Evolutionary conservation across 2,329 filamentous ascomycete species (phyloP), one percentile per base, ranked within the genome.

Genomic region (Clarireedia sp.): DNA sequence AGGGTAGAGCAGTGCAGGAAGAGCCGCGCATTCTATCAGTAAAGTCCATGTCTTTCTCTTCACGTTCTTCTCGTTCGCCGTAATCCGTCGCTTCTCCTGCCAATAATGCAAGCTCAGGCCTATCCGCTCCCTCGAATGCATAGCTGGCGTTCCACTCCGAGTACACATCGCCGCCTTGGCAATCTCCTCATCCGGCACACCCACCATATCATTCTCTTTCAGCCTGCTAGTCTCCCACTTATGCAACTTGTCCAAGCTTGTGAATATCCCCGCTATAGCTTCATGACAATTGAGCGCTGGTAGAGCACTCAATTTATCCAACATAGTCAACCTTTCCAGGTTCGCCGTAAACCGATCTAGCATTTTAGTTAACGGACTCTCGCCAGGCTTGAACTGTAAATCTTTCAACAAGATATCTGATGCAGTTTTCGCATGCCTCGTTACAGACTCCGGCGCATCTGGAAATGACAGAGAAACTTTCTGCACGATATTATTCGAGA

Each of bases 41-140:
- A 92, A 75, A 0, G 81, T 81, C 80, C 86, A 91, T 3, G 82
- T 77, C 56, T 75, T 78, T 57, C 57, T 57, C 21, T 63, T 53
- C 7, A 62, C 50, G 10, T 59, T 47, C 23, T 65, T 67, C 64
- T 17, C 73, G 67, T 33, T 29, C 73, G 17, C 70, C 16, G 49
- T 43, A 7, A 81, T 68, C 47, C 78, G 74, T 47, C 80, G 76
- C 54, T 76, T 73, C 62, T 85, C 78, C 68, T 82, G 85, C 89
- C 89, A 94, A 68, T 92, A 95, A 60, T 90, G 85, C 40, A 94
- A 64, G 48, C 80, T 82, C 55, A 92, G 72, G 1, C 89, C 89
- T 24, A 92, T 73, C 49, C 78, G 79, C 21, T 78, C 78, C 50
- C 82, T 76, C 14, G 78, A 78, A 69, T 94, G 87, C 79, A 92